These are phyloP conservation scores for Neonectria coccinea DNA, from an alignment of 2,329 filamentous ascomycete genomes.

Conservation along the genomic window DNA sequence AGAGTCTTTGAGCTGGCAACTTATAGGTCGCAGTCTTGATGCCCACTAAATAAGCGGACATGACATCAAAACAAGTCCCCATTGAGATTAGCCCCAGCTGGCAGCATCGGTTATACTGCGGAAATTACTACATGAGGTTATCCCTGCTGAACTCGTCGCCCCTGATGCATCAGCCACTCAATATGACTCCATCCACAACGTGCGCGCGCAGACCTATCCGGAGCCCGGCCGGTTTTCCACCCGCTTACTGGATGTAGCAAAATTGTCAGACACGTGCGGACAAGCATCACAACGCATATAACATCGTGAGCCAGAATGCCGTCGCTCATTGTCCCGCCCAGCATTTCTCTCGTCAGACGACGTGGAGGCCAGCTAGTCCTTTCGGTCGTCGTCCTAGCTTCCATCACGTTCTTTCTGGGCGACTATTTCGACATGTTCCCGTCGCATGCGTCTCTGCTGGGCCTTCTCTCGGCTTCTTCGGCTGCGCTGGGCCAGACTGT, in stretches of 20 bases:
- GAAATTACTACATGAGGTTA: background rate
- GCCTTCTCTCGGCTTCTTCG: conserved; percentile 31
- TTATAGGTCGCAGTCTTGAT: too few species aligned
- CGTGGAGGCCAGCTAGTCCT: conserved; percentile 20
- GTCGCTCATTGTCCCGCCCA: conserved; percentile 11
- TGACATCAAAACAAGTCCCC: too few species aligned
- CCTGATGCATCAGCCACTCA: conserved; percentile 1
- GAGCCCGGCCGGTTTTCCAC: background rate
- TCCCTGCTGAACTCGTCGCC: background rate
- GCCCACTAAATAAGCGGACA: too few species aligned
- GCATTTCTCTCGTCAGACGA: conserved; percentile 16
- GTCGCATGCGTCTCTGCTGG: conserved; percentile 28
- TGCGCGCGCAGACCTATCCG: background rate
- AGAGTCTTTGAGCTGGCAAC: too few species aligned
- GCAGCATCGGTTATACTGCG: background rate
- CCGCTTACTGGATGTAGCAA: background rate
- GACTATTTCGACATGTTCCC: conserved; percentile 35
- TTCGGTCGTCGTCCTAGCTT: conserved; percentile 16
- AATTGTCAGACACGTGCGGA: background rate
- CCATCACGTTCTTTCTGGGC: conserved; percentile 17
- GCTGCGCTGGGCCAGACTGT: conserved; percentile 34
- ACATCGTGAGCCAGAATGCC: conserved; percentile 3
- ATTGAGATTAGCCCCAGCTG: too few species aligned
- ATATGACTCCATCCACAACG: conserved; percentile 12
- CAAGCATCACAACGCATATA: background rate